These are phyloP conservation scores for Lentinula edodes DNA, from an alignment of 768 basidiomycete genomes.

Conservation along the genomic window DNA sequence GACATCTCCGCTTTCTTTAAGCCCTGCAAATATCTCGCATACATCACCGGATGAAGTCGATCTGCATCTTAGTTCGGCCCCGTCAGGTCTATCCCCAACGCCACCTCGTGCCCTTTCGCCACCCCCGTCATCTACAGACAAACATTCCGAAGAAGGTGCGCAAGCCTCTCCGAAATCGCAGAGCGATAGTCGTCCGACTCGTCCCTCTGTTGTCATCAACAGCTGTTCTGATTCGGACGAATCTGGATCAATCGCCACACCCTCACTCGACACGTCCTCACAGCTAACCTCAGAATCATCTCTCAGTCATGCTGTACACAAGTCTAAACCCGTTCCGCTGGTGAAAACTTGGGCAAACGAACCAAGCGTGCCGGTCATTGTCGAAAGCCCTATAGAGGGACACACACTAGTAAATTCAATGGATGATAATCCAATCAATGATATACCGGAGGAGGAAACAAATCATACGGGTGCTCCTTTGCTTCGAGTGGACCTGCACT, in stretches of 20 bases:
- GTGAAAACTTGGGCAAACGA: slow-evolving; percentile 14
- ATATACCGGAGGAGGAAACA: slow-evolving; percentile 10
- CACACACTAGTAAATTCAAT: slow-evolving; percentile 8
- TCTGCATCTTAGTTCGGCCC: background rate
- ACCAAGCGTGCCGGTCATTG: slow-evolving; percentile 16
- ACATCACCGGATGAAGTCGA: background rate
- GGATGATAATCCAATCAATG: background rate
- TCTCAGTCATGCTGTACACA: slow-evolving; percentile 11
- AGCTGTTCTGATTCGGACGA: slow-evolving; percentile 9
- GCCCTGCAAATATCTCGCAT: too few relatives aligned
- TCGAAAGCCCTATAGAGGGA: slow-evolving; percentile 33
- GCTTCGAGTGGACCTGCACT: background rate
- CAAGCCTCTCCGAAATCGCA: background rate
- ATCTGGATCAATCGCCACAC: slow-evolving; percentile 20
- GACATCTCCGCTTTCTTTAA: background rate
- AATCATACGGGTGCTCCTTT: slow-evolving; percentile 1
- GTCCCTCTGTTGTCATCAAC: slow-evolving; percentile 1
- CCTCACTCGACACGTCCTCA: slow-evolving; percentile 24
- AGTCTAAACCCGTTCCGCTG: slow-evolving; percentile 13
- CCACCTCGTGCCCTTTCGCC: slow-evolving; percentile 1
- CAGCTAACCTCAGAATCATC: slow-evolving; percentile 16
- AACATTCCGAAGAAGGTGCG: background rate
- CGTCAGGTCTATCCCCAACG: background rate
- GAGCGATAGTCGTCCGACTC: slow-evolving; percentile 4
- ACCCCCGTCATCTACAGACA: background rate